A percentile compares a stretch with the other conserved stretches of the same genome.
These are phyloP conservation scores for Metschnikowia borealis DNA, from an alignment of 805 yeast species.

Conservation along the genomic window DNA sequence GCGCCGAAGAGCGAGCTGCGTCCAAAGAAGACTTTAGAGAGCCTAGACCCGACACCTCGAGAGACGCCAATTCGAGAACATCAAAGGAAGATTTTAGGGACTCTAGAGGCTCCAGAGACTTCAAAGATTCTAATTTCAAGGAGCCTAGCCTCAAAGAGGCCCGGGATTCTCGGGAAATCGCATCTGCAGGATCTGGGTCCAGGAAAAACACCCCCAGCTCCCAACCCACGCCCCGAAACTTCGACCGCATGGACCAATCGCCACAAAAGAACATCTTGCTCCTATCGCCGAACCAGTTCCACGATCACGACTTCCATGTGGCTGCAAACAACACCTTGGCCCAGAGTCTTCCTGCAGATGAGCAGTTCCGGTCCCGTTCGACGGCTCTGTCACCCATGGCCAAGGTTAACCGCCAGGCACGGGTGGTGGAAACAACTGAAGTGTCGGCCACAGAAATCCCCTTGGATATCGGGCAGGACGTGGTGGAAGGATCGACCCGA, in stretches of 20 bases:
- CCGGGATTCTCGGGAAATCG: too few species aligned
- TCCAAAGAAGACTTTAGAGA: neutral
- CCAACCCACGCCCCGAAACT: neutral
- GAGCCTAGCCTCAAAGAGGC: too few species aligned
- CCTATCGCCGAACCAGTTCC: conserved; percentile 37
- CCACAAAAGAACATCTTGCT: conserved; percentile 31
- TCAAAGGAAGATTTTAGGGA: too few species aligned
- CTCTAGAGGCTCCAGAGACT: too few species aligned
- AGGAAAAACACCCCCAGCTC: neutral
- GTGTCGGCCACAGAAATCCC: conserved; percentile 6
- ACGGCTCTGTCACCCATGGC: conserved; percentile 40
- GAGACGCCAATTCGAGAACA: too few species aligned
- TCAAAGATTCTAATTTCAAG: too few species aligned
- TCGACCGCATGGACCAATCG: conserved; percentile 5
- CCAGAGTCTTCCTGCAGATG: conserved; percentile 15
- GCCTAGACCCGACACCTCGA: too few species aligned
- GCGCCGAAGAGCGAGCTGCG: neutral
- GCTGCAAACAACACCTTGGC: conserved; percentile 11
- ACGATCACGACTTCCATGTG: conserved; percentile 31
- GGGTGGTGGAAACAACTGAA: conserved; percentile 39
- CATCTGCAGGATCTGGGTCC: too few species aligned
- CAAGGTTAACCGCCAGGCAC: conserved; percentile 41
- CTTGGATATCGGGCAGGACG: neutral
- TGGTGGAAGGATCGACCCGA: too few species aligned
- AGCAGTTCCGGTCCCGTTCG: conserved; percentile 22